Evolutionary conservation across 305 asterid genomes (phyloP).

Genomic region (Fraxinus ornus): DNA sequence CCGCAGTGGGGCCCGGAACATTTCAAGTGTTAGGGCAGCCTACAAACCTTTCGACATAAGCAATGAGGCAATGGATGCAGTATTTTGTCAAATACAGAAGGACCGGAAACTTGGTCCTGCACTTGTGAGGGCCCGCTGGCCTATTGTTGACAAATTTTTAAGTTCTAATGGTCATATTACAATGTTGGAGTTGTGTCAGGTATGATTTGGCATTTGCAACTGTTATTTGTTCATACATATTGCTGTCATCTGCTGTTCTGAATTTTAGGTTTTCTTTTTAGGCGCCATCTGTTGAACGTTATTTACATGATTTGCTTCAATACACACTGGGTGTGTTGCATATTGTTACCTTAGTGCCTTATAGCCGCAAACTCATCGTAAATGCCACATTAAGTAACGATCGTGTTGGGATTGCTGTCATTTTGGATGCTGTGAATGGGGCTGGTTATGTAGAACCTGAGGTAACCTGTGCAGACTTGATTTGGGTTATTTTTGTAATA

Average conservation of each 20-base stretch:
- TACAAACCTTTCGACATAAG: conserved; percentile 95
- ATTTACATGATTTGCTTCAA: conserved; percentile 91
- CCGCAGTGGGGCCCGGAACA: conserved; percentile 76
- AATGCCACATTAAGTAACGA: conserved; percentile 87
- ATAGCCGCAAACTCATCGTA: conserved; percentile 80
- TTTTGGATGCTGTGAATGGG: conserved; percentile 92
- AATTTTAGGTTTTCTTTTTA: conserved; percentile 32
- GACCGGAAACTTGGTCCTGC: conserved; percentile 95
- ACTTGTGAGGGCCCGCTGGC: conserved; percentile 83
- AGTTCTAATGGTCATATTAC: conserved; percentile 80
- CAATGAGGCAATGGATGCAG: conserved; percentile 88
- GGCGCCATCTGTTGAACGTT: conserved; percentile 99
- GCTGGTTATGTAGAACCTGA: conserved; percentile 94
- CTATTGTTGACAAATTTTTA: conserved; percentile 80
- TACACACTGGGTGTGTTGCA: conserved; percentile 93
- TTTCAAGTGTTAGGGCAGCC: conserved; percentile 66
- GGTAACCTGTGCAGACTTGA: conserved; percentile 39
- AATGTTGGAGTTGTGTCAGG: conserved; percentile 99
- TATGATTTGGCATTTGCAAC: conserved; percentile 28
- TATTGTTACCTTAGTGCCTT: conserved; percentile 80
- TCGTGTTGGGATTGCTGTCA: conserved; percentile 93
- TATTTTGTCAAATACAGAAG: conserved; percentile 88
- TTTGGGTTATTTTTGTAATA: neutral
- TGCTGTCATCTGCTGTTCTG: conserved; percentile 5
- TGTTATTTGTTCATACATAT: conserved; percentile 17